Percentiles rank a stretch among this genome's conserved stretches.
These are phyloP conservation scores for Porphyrellus cyaneotinctus DNA, from an alignment of 768 basidiomycete species.

Conservation along the genomic window DNA sequence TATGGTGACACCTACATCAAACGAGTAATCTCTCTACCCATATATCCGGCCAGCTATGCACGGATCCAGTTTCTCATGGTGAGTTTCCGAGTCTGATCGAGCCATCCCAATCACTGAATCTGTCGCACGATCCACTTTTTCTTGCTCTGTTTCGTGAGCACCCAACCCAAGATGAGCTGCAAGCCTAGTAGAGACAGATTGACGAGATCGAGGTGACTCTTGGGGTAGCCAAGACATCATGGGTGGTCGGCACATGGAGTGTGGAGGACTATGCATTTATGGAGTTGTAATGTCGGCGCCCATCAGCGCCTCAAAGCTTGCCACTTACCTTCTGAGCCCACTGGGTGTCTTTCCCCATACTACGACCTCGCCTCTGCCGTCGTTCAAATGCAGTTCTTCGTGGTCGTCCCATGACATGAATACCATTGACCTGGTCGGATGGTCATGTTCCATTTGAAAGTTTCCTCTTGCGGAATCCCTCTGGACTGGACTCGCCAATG, in stretches of 20 bases:
- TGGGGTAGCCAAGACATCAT: conserved; percentile 79
- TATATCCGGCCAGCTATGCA: conserved; percentile 81
- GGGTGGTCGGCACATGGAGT: conserved; percentile 92
- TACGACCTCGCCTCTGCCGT: conserved; percentile 51
- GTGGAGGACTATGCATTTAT: conserved; percentile 66
- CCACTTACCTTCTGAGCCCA: conserved; percentile 66
- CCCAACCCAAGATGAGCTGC: conserved; percentile 83
- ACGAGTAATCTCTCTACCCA: conserved; percentile 93
- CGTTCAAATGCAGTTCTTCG: conserved; percentile 8
- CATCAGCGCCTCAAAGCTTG: not conserved
- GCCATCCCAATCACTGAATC: conserved; percentile 78
- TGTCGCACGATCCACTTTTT: conserved; percentile 88
- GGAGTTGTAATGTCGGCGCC: conserved; percentile 1
- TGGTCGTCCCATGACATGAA: conserved; percentile 11
- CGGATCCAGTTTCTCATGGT: conserved; percentile 76
- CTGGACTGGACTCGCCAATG: conserved; percentile 11
- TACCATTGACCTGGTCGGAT: not conserved
- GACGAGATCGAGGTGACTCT: conserved; percentile 84
- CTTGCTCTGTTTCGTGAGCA: conserved; percentile 94
- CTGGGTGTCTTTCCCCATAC: conserved; percentile 86
- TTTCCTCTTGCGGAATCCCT: conserved; percentile 25
- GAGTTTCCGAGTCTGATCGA: conserved; percentile 69
- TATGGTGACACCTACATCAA: conserved; percentile 58
- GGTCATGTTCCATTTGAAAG: not conserved
- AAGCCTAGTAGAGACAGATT: conserved; percentile 75